Evolutionary conservation across 768 basidiomycete genomes (phyloP), one percentile per base, ranked within the genome.

Genomic region (Lentinula guzmanii): DNA sequence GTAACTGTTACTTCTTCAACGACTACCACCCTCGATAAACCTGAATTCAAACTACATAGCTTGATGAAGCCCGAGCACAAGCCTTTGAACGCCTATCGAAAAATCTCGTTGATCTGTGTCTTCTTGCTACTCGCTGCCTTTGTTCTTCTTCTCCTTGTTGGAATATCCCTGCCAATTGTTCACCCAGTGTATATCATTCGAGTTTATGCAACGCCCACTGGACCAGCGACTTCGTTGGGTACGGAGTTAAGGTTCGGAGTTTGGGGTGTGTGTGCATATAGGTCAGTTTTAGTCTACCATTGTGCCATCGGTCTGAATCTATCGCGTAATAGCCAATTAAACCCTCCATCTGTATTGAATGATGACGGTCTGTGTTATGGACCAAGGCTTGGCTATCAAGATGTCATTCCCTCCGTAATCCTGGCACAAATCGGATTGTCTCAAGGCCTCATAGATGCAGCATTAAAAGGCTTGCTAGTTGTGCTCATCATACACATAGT

Each of bases 181-280:
- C 87, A 85, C 70, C 68, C 82, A 21, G 80, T 91, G 33, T 89
- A 86, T 70, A 74, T 91, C 31, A 73, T 91, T 53, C 66, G 73
- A 18, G 69, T 90, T 72, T 65, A 71, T 61, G 71, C 80, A 48
- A 72, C 69, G 0, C 51, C 67, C 7, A 63, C 65, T 0, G 70
- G 74, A 53, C 77, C 79, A 2, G 65, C 68, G 37, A 84, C 86
- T 10, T 77, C 78, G 62, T 71, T 84, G 11, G 85, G 85, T 33
- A 86, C 85, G 3, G 75, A 79, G 65, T 71, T 92, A 9, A 79
- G 84, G 39, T 88, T 93, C 63, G 93, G 93, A 3, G 86, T 93
- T 5, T 93, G 91, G 88, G 93, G 93, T 0, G 78, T 87, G 39
- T 95, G 93, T 72, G 86, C 86, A 1, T 72, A 72, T n/a, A 83